phyloP scores from a whole-genome alignment of 1,284 basidiomycete species.

The Puccinia novopanici region DNA sequence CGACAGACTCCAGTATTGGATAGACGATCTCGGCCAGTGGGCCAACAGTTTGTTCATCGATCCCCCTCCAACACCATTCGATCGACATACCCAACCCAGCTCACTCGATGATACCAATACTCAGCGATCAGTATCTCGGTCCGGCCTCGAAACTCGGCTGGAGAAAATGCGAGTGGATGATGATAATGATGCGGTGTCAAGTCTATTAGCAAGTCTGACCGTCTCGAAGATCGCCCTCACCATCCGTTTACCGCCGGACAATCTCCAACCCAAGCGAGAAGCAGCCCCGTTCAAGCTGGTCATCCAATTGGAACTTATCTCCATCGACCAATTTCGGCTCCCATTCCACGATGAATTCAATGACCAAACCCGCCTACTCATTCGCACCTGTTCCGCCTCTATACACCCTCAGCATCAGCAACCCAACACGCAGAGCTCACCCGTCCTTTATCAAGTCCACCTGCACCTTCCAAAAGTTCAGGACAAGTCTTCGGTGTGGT shows the following conservation, averaged over 20 bases:
- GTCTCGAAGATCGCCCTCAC: constrained; percentile 20
- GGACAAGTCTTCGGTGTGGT: neutral
- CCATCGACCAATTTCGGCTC: constrained; percentile 4
- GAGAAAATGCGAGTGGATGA: too few relatives aligned
- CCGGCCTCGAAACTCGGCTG: neutral
- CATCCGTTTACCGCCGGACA: neutral
- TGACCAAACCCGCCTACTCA: neutral
- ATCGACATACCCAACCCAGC: neutral
- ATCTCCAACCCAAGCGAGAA: neutral
- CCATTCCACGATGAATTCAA: neutral
- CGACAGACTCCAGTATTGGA: constrained; percentile 48
- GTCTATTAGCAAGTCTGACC: neutral
- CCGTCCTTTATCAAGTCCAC: constrained; percentile 2
- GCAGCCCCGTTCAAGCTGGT: neutral
- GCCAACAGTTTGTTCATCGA: neutral
- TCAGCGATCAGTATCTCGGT: too few relatives aligned
- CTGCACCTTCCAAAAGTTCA: neutral
- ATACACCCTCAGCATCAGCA: neutral
- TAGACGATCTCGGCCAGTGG: constrained; percentile 46
- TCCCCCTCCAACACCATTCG: neutral
- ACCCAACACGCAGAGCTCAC: neutral
- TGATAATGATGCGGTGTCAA: neutral
- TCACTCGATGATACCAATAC: neutral
- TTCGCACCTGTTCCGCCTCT: neutral
- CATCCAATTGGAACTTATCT: constrained; percentile 17